Conservation (phyloP, 352 stramenopile species). For the Phytophthora parvispora region DNA sequence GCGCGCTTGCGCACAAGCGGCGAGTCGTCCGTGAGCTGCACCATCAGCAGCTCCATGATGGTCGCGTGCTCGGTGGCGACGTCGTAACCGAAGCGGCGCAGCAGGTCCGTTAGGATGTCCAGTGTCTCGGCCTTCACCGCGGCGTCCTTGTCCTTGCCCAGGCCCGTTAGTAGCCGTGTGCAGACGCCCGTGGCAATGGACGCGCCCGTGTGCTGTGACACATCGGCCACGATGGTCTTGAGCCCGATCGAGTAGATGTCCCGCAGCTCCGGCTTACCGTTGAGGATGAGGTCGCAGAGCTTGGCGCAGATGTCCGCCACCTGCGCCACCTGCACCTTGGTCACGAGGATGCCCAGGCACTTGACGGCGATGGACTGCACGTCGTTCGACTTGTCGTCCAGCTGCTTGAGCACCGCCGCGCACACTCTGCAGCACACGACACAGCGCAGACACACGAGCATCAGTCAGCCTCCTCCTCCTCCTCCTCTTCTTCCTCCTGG, state of each 20-base stretch:
- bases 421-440: constrained; percentile 87
- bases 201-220: constrained; percentile 93
- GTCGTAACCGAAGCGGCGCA: constrained; percentile 96
- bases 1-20: constrained; percentile 97
- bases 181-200: constrained; percentile 82
- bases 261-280: constrained; percentile 96
- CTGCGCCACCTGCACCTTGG: constrained; percentile 96
- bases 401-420: constrained; percentile 95
- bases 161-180: constrained; percentile 70
- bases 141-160: constrained; percentile 76
- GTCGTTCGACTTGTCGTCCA: constrained; percentile 99
- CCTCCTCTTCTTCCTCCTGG: not conserved
- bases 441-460: not conserved
- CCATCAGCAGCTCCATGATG: constrained; percentile 92
- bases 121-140: constrained; percentile 95
- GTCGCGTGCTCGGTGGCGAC: constrained; percentile 89
- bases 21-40: constrained; percentile 85
- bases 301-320: constrained; percentile 98
- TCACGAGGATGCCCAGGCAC: constrained; percentile 97
- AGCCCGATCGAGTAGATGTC: constrained; percentile 99
- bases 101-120: constrained; percentile 97
- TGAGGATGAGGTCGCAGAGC: constrained; percentile 97
- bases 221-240: constrained; percentile 96
- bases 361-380: constrained; percentile 97
- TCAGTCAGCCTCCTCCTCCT: not conserved